Evolutionary conservation across 129 eudicot species (phyloP).

Genomic region (Flaveria trinervia): DNA sequence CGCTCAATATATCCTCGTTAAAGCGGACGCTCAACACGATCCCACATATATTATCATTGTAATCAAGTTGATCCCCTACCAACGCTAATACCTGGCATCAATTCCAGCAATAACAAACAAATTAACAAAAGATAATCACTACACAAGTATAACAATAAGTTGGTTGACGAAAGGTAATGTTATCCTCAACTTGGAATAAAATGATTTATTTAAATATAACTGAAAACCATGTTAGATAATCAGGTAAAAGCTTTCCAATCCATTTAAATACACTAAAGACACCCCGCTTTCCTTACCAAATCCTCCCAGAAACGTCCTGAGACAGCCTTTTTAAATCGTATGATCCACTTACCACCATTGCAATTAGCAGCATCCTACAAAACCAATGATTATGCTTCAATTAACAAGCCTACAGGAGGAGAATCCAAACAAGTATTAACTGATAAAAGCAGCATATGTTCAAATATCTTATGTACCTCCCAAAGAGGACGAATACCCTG

Average conservation of each 20-base stretch:
- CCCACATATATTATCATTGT: slow-evolving; percentile 82
- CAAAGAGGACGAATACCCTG: slow-evolving; percentile 95
- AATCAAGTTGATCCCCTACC: slow-evolving; percentile 95
- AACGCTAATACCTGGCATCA: slow-evolving; percentile 71
- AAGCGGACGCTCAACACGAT: slow-evolving; percentile 78
- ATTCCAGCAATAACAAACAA: not conserved
- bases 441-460: not conserved
- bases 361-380: slow-evolving; percentile 89
- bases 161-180: not conserved
- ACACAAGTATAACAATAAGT: not conserved
- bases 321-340: slow-evolving; percentile 83
- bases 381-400: slow-evolving; percentile 8
- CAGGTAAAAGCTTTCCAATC: not conserved
- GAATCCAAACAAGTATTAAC: not conserved
- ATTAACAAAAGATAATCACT: not conserved
- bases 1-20: slow-evolving; percentile 90
- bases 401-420: not conserved
- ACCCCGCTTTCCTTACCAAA: slow-evolving; percentile 53
- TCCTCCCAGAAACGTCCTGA: slow-evolving; percentile 99
- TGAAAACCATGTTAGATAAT: not conserved
- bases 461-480: slow-evolving; percentile 60
- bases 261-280: no score
- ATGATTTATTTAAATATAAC: not conserved
- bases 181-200: not conserved
- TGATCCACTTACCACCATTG: slow-evolving; percentile 97